A percentile compares a stretch with the other conserved stretches of the same genome.
Evolutionary conservation across 106 monocot genomes (phyloP).

Genomic region (Dendrobium catenatum): DNA sequence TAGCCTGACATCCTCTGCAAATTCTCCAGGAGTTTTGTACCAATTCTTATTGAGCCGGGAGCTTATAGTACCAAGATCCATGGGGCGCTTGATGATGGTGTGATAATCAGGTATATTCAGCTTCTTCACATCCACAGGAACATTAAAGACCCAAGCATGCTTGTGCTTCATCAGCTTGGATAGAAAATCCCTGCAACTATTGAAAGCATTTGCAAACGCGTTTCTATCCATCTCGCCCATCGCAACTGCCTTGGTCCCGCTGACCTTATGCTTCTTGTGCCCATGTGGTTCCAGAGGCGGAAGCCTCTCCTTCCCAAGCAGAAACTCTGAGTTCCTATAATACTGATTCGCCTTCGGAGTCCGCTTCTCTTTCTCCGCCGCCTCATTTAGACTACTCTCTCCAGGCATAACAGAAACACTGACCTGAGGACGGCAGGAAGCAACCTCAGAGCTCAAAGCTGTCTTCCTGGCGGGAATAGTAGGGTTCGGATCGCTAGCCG

Average conservation of each 20-base stretch:
- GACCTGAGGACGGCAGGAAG: conserved; percentile 25
- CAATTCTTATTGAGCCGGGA: conserved; percentile 38
- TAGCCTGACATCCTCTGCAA: conserved; percentile 82
- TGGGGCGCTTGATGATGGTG: conserved; percentile 69
- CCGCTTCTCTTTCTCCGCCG: conserved; percentile 57
- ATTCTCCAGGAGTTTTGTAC: conserved; percentile 66
- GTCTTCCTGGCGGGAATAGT: conserved; percentile 4
- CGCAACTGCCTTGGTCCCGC: conserved; percentile 18
- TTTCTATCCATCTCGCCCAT: conserved; percentile 5
- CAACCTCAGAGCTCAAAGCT: conserved; percentile 12
- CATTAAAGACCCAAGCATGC: conserved; percentile 82
- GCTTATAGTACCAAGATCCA: conserved; percentile 82
- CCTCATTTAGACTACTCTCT: conserved; percentile 26
- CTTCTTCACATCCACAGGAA: conserved; percentile 63
- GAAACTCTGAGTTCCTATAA: conserved; percentile 55
- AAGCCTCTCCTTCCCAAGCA: conserved; percentile 57
- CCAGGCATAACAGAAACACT: conserved; percentile 27
- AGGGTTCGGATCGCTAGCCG: conserved; percentile 23
- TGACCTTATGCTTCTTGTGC: conserved; percentile 45
- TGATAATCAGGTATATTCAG: conserved; percentile 75
- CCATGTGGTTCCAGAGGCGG: conserved; percentile 27
- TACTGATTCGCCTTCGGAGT: conserved; percentile 66
- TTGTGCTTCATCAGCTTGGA: conserved; percentile 80
- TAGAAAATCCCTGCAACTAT: conserved; percentile 46
- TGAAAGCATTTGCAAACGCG: conserved; percentile 42